Evolutionary conservation across 441 rosid genomes (phyloP), one percentile per base, ranked within the genome.

Genomic region (Populus hybrid): DNA sequence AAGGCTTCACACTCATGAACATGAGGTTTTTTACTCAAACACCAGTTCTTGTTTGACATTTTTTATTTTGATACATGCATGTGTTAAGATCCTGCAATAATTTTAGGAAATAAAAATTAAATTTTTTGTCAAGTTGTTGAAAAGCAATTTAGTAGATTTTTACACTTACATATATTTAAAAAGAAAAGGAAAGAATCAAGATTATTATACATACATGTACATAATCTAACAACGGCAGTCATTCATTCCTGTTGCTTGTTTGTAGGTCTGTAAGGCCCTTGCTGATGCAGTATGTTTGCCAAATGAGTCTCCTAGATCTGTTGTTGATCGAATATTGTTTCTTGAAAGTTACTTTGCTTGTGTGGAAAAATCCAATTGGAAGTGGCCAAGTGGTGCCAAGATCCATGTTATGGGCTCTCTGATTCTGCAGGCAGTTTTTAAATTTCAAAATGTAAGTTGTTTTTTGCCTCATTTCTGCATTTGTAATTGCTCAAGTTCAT

Each of bases 331-430:
- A 53, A 81, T 94, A 81, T 84, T 96, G 79, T 92, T 91, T 86
- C 94, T 94, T 81, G 99, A 93, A 57, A 83, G 85, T 80, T 94
- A 89, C 87, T 86, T 94, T 75, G 40, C 81, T 75, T 87, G 82
- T 80, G 89, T 71, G 36, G 91, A 90, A 70, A 91, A 77, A 79
- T 82, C 93, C 46, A 79, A 67, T 61, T 95, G 99, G 95, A 89
- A 81, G 74, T 93, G 97, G 98, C 87, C 97, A 28, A 82, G 81
- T 59, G 88, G 92, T 73, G 71, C 74, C 64, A 91, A 80, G 94
- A 94, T 94, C 88, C 94, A 93, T 70, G 80, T 87, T 78, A 85
- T 91, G 88, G 99, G 98, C 73, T 94, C 94, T 81, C 82, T 94
- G 80, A 93, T 95, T 83, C 94, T 95, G 75, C 97, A 95, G 84